Conservation (phyloP, 2,329 filamentous ascomycete genomes). For the Ophiostoma ips region DNA sequence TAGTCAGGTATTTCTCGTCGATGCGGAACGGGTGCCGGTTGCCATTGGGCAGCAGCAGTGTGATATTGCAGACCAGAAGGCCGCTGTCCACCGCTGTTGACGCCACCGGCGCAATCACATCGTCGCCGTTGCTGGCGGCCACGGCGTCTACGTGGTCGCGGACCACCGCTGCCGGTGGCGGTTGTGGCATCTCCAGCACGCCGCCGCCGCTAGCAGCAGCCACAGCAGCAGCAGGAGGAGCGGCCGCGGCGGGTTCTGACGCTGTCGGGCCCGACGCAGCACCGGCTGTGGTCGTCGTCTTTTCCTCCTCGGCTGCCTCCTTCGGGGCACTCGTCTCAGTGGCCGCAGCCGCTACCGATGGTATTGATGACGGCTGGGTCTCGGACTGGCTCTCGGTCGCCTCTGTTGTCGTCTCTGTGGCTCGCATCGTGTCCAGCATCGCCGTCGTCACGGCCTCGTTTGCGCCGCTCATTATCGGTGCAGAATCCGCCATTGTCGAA, state of each 20-base stretch:
- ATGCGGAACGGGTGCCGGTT: conserved; percentile 82
- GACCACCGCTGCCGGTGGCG: conserved; percentile 3
- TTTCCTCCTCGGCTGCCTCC: background rate
- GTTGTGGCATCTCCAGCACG: conserved; percentile 2
- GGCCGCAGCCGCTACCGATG: background rate
- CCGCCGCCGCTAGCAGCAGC: no score
- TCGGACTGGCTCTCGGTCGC: background rate
- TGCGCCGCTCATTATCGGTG: conserved; percentile 11
- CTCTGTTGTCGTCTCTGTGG: background rate
- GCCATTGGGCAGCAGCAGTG: conserved; percentile 67
- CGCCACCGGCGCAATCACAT: conserved; percentile 3
- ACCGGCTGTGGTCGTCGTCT: background rate
- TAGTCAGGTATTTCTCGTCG: conserved; percentile 70
- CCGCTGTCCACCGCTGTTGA: background rate
- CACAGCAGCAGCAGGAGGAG: no score
- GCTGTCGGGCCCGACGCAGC: background rate
- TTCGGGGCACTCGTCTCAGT: background rate
- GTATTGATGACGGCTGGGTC: background rate
- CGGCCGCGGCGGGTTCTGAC: background rate
- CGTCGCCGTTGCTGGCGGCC: background rate
- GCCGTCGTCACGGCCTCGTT: conserved; percentile 13
- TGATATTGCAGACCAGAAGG: conserved; percentile 52
- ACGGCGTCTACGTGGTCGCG: conserved; percentile 16
- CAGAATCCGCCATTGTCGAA: conserved; percentile 10
- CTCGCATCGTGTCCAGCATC: conserved; percentile 5